Base-by-base conservation (phyloP, 2,329 filamentous ascomycete species). In the Hypocrella siamensis region DNA sequence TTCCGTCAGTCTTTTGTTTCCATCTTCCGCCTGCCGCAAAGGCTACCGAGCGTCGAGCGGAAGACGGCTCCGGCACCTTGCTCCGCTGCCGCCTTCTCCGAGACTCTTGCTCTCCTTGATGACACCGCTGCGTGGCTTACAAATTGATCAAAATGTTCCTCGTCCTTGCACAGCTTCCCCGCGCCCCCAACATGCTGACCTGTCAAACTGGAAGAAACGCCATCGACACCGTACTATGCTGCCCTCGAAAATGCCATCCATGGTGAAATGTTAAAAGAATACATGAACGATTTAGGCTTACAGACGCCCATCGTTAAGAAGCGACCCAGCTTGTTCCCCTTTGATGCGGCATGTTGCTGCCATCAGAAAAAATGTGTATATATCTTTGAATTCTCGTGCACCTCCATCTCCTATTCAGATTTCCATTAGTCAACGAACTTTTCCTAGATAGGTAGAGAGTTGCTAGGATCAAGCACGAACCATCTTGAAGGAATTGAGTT, bases 401-500 rank as follows among this genome's bases (percentile, higher is more conserved):
- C 90, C 65, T 96, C 90, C 90, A 98, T 98, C 64, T 98, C 90
- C 90, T 96, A 39, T 25, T 12, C 10, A 19, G 14, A 3, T 12
- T 19, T 28, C 12, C 12, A 19, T 14, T 11, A 33, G 11, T 12
- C 9, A 8, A 21, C n/a, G 16, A 21, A 17, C 18, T 14, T 15
- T 3, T 27, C 15, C 17, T 5, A 17, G 25, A 14, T 19, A 11
- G 17, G 19, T 16, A 6, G 24, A 3, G 12, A n/a, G 9, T 18
- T 33, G 10, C 6, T 11, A 12, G 4, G 18, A 12, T 6, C 5
- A 12, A 7, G 2, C 17, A 40, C 45, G 29, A 29, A 52, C 49
- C 90, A 98, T 98, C 58, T 98, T 98, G 68, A 98, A 98, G 45
- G 78, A 92, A 61, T 98, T 98, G 45, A 98, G 72, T 61, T 98